Base-by-base conservation (phyloP, 805 yeast genomes). In the Myxozyma monticola region DNA sequence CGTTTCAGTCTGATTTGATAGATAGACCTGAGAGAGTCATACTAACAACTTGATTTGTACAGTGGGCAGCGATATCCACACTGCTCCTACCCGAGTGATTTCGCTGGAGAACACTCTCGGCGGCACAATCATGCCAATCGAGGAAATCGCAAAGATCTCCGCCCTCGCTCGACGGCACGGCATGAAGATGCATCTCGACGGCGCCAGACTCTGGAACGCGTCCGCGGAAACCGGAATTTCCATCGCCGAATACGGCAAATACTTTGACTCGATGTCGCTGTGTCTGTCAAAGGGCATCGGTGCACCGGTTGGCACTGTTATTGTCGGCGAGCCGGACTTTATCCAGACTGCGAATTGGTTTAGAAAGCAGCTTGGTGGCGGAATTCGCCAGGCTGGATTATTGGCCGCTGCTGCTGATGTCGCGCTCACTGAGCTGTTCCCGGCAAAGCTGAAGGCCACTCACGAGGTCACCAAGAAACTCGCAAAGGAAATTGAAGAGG, bases 201-300 rank as follows among this genome's bases (percentile, higher is more conserved):
- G 97, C 56, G 98, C 97, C n/a, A 78, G 98, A 61, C 70, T 90
- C 43, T 89, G 95, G 90, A 87, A 86, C 66, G 96, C 96, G n/a
- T 73, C 81, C 35, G 85, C 77, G 10, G 90, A 77, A 24, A 79
- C 88, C 8, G 88, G 85, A 22, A 73, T 85, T 31, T 70, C 88
- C 15, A 69, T 89, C 54, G 69, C 68, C 17, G 87, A 87, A 62
- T 88, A 83, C 67, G 85, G 95, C 59, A 73, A 76, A 55, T 71
- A 81, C 54, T 89, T 89, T 65, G 97, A 89, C 68, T 81, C 93
- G n/a, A 86, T 90, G 41, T 87, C 96, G 14, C 76, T 90, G 43
- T 90, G 97, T 68, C 70, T 90, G 44, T 88, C 96, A 42, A 90
- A 90, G 68, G 84, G 95, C 4, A 74, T 89, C 62, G 96, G 96